Evolutionary conservation across 768 basidiomycete genomes (phyloP), one percentile per base, ranked within the genome.

Genomic region (Psilocybe sp.): DNA sequence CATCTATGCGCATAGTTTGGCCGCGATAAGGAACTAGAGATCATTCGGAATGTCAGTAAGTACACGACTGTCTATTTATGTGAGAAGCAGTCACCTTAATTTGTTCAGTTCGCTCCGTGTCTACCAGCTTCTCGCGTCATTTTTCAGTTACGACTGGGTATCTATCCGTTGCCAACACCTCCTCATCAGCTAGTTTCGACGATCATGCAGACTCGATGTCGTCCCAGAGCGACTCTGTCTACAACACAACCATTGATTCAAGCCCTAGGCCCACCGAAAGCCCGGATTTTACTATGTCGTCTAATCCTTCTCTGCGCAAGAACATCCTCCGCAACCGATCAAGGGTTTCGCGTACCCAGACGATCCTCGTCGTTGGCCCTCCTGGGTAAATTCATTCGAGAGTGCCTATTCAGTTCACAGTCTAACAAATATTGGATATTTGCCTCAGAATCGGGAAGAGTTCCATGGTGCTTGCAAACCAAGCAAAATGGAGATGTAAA

Each of bases 401-500:
- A 33, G 20, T 19, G 39, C 18, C 16, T 46, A 43, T 20, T 18
- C 5, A 20, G 15, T 20, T 1, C 18, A 19, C 8, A 35, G 5
- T 43, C 6, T 14, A 28, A 28, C n/a, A 28, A 7, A 28, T 28
- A 28, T 20, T n/a, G 52, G 57, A 33, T 59, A 15, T 15, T 4
- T 11, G 19, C 10, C 41, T 13, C 42, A 70, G 86, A 10, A 79
- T 83, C n/a, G 85, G 85, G n/a, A 89, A 89, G 64, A 87, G 84
- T 54, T 85, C 85, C 0, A 76, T 89, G 49, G 73, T 89, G 47
- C 69, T 87, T 19, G 80, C 75, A 5, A 79, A 87, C 54, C 86
- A 88, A 63, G 83, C 85, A 4, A 82, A 81, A 61, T 88, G 86
- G 86, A 66, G 85, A 67, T 75, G 84, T 81, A 57, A 61, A 73